Percentiles rank a stretch among this genome's conserved stretches.
These are phyloP conservation scores for Tylopilus plumbeoviolaceoides DNA, from an alignment of 768 basidiomycete genomes.

Conservation along the genomic window DNA sequence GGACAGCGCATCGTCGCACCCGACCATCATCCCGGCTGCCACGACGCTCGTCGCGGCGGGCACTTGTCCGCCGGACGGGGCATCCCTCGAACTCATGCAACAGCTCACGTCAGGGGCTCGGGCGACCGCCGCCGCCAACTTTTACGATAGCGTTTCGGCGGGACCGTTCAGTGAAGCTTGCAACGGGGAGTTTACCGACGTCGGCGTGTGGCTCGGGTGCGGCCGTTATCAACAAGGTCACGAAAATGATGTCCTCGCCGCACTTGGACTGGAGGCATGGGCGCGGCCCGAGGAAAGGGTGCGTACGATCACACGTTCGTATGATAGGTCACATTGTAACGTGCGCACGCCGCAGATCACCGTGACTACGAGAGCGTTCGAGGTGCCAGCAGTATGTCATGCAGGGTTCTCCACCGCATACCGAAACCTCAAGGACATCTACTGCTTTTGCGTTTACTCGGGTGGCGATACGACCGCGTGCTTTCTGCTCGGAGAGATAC, in stretches of 20 bases:
- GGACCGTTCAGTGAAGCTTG: conserved; percentile 46
- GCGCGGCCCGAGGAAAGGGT: conserved; percentile 12
- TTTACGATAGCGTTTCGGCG: conserved; percentile 50
- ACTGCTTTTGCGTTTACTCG: conserved; percentile 11
- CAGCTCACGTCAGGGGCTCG: conserved; percentile 39
- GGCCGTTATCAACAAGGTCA: conserved; percentile 32
- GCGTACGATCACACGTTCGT: neutral
- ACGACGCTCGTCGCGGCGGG: conserved; percentile 10
- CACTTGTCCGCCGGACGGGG: conserved; percentile 2
- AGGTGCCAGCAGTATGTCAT: conserved; percentile 9
- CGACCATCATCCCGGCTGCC: conserved; percentile 14
- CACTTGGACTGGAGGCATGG: conserved; percentile 32
- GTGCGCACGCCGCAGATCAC: conserved; percentile 13
- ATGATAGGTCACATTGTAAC: conserved; percentile 2
- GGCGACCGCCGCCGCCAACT: conserved; percentile 33
- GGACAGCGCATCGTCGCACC: neutral
- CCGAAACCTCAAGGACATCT: conserved; percentile 8
- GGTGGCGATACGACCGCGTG: conserved; percentile 31
- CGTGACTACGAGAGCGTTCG: conserved; percentile 14
- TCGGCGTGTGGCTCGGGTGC: conserved; percentile 49
- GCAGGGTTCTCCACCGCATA: conserved; percentile 6
- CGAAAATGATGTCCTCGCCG: conserved; percentile 30
- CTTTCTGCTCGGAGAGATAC: conserved; percentile 35
- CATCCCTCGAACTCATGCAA: conserved; percentile 6
- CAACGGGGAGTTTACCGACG: conserved; percentile 52